A percentile compares a stretch with the other conserved stretches of the same genome.
Conservation (phyloP, 345 rosid genomes). For the Cardamine occulta region DNA sequence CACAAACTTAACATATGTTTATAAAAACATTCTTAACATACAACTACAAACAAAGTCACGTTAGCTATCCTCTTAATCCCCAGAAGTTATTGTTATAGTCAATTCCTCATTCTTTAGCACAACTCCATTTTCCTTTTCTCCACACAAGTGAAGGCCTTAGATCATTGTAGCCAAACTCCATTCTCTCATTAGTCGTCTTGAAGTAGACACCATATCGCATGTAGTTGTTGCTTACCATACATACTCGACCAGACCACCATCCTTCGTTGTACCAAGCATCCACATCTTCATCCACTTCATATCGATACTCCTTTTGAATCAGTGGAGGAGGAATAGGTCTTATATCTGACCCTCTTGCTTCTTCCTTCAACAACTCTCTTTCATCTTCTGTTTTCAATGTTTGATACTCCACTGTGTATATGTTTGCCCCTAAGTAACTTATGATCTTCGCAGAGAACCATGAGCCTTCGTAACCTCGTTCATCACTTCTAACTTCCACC, state of each 20-base stretch:
- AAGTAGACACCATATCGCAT: constrained; percentile 50
- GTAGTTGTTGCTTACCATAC: constrained; percentile 9
- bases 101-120: neutral
- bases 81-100: neutral
- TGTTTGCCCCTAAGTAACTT: constrained; percentile 45
- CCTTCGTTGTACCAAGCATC: constrained; percentile 66
- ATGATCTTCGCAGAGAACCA: constrained; percentile 59
- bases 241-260: constrained; percentile 54
- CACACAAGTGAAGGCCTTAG: constrained; percentile 63
- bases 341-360: constrained; percentile 41
- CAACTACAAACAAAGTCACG: neutral
- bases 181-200: constrained; percentile 38
- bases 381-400: constrained; percentile 53
- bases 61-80: too few species aligned
- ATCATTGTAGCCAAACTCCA: constrained; percentile 49
- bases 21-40: neutral
- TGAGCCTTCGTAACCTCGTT: constrained; percentile 61
- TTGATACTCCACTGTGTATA: constrained; percentile 56
- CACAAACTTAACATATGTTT: neutral
- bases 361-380: constrained; percentile 47
- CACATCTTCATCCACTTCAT: constrained; percentile 21
- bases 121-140: constrained; percentile 49
- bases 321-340: constrained; percentile 52
- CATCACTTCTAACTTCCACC: constrained; percentile 49
- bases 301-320: constrained; percentile 11